Percentiles rank a stretch among this genome's conserved stretches.
These are phyloP conservation scores for Baorangia bicolor DNA, from an alignment of 768 basidiomycete genomes.

Conservation along the genomic window DNA sequence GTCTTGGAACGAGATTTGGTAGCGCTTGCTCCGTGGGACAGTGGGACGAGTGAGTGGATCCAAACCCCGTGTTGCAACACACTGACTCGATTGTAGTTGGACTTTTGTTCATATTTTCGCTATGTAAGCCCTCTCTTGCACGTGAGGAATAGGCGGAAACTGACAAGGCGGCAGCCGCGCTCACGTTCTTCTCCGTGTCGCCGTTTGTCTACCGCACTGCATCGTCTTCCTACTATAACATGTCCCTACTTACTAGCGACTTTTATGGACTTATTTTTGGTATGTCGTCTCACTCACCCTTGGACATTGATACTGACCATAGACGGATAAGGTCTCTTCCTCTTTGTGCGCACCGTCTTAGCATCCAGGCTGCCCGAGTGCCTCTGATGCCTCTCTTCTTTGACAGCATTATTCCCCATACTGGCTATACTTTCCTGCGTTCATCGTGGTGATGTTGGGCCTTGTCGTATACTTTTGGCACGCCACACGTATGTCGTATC, in stretches of 20 bases:
- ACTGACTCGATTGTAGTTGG: conserved; percentile 40
- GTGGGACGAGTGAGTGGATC: conserved; percentile 53
- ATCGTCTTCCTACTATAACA: conserved; percentile 81
- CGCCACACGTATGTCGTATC: no score
- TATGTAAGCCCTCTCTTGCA: conserved; percentile 20
- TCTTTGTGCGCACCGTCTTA: no score
- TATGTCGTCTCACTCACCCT: no score
- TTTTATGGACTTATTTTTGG: conserved; percentile 85
- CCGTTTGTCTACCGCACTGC: conserved; percentile 81
- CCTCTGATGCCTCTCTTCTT: no score
- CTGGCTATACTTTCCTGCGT: no score
- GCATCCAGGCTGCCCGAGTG: no score
- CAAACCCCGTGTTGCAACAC: conserved; percentile 33
- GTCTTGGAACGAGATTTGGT: conserved; percentile 66
- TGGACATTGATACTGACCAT: no score
- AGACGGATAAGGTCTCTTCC: no score
- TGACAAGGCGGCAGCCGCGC: conserved; percentile 51
- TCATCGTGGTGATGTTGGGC: no score
- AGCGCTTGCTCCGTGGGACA: conserved; percentile 66
- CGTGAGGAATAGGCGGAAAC: background rate
- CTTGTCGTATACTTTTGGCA: no score
- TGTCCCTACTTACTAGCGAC: conserved; percentile 79
- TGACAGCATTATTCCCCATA: no score
- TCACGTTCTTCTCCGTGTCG: conserved; percentile 78
- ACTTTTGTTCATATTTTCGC: conserved; percentile 46